These are phyloP conservation scores for Populus hybrid DNA, from an alignment of 441 rosid genomes.

Conservation along the genomic window DNA sequence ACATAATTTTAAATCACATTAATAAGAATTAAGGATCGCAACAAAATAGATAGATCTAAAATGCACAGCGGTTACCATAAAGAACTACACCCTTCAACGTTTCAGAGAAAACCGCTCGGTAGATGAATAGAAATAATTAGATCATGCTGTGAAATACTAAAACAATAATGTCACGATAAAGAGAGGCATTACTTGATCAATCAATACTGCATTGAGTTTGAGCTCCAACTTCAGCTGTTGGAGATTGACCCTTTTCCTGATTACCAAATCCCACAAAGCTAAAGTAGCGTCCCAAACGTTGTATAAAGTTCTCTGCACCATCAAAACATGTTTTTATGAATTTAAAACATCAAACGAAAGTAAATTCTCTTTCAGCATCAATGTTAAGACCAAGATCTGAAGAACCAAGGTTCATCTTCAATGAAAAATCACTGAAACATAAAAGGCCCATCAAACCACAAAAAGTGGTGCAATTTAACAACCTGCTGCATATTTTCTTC, in stretches of 20 bases:
- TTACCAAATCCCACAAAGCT: constrained; percentile 66
- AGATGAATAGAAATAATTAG: neutral
- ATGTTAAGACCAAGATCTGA: neutral
- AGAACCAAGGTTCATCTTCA: neutral
- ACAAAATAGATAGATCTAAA: neutral
- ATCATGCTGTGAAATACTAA: neutral
- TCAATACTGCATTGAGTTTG: constrained; percentile 65
- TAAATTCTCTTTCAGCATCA: neutral
- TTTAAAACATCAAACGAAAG: constrained; percentile 8
- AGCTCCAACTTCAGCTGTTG: constrained; percentile 73
- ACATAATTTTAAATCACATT: too few relatives aligned
- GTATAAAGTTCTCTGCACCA: constrained; percentile 64
- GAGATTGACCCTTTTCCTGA: constrained; percentile 59
- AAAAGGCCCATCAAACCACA: constrained; percentile 9
- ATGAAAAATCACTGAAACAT: neutral
- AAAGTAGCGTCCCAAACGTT: constrained; percentile 71
- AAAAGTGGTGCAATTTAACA: neutral
- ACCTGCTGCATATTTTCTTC: neutral
- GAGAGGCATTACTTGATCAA: constrained; percentile 56
- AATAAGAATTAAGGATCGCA: neutral
- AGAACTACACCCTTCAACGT: neutral
- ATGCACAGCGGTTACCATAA: neutral
- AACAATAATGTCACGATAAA: constrained; percentile 1
- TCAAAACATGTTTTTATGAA: constrained; percentile 3
- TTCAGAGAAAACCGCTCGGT: neutral